phyloP scores from a whole-genome alignment of 768 basidiomycete species.

The Kondoa subrosea region DNA sequence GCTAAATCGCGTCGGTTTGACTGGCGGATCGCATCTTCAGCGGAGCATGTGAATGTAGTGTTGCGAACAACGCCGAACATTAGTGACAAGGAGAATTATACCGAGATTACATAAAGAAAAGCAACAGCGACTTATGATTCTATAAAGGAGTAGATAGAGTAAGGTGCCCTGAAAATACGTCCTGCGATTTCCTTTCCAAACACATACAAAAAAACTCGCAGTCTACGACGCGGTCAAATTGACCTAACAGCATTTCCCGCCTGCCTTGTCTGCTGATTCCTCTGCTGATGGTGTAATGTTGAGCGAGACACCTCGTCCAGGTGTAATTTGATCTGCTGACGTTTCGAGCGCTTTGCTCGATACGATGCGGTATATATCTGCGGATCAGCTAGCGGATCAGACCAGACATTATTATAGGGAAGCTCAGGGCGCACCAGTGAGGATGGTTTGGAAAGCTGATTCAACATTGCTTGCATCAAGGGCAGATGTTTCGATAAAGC shows the following conservation, averaged over 20 bases:
- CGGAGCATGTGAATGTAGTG: neutral
- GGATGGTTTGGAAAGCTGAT: constrained; percentile 87
- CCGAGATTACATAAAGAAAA: neutral
- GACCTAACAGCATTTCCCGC: constrained; percentile 4
- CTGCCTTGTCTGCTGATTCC: neutral
- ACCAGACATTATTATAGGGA: neutral
- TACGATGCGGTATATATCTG: constrained; percentile 94
- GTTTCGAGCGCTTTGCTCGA: constrained; percentile 89
- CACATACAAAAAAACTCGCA: no score
- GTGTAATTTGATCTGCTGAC: constrained; percentile 56
- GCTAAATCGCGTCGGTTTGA: neutral
- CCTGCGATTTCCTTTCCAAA: no score
- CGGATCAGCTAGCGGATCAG: neutral
- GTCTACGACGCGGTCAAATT: neutral
- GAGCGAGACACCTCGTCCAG: constrained; percentile 60
- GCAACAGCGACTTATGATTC: neutral
- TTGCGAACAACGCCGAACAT: no score
- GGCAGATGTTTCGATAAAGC: constrained; percentile 85
- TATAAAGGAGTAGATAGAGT: no score
- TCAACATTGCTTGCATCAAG: constrained; percentile 99
- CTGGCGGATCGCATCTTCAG: neutral
- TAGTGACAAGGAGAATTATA: no score
- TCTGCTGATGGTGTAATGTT: constrained; percentile 38
- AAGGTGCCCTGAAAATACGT: no score
- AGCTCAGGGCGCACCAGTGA: constrained; percentile 48